Percentiles rank a stretch among this genome's conserved stretches.
phyloP scores from a whole-genome alignment of 2,329 filamentous ascomycete genomes.

The Trichophyton verrucosum region DNA sequence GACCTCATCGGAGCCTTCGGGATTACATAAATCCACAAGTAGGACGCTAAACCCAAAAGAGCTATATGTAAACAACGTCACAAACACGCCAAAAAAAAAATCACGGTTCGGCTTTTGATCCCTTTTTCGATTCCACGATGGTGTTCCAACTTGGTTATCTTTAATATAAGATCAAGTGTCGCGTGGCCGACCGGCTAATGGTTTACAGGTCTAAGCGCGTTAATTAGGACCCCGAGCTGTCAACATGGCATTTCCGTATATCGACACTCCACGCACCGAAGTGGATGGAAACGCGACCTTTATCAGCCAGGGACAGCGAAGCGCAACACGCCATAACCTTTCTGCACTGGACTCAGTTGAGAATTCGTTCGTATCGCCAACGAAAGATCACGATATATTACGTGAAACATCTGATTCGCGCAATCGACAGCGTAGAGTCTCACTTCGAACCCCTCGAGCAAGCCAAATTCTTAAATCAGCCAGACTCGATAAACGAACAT shows the following conservation, averaged over 20 bases:
- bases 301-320: slow-evolving; percentile 54
- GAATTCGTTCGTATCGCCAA: slow-evolving; percentile 71
- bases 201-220: neutral
- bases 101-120: neutral
- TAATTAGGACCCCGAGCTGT: slow-evolving; percentile 16
- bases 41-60: slow-evolving; percentile 21
- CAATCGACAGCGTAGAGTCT: slow-evolving; percentile 40
- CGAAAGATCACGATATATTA: slow-evolving; percentile 63
- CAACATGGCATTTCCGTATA: slow-evolving; percentile 52
- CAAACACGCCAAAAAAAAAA: slow-evolving; percentile 6
- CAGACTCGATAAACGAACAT: slow-evolving; percentile 53
- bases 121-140: too few species aligned
- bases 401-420: slow-evolving; percentile 58
- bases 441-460: slow-evolving; percentile 60
- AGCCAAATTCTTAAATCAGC: slow-evolving; percentile 41
- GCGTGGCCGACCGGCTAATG: neutral
- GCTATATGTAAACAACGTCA: slow-evolving; percentile 32
- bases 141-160: neutral
- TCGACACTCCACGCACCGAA: slow-evolving; percentile 73
- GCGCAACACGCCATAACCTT: slow-evolving; percentile 29
- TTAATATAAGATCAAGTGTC: neutral
- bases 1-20: slow-evolving; percentile 22
- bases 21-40: slow-evolving; percentile 3
- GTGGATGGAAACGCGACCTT: slow-evolving; percentile 75
- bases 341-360: slow-evolving; percentile 66